These are phyloP conservation scores for Kodamaea nitidulidarum DNA, from an alignment of 805 yeast genomes.

Conservation along the genomic window DNA sequence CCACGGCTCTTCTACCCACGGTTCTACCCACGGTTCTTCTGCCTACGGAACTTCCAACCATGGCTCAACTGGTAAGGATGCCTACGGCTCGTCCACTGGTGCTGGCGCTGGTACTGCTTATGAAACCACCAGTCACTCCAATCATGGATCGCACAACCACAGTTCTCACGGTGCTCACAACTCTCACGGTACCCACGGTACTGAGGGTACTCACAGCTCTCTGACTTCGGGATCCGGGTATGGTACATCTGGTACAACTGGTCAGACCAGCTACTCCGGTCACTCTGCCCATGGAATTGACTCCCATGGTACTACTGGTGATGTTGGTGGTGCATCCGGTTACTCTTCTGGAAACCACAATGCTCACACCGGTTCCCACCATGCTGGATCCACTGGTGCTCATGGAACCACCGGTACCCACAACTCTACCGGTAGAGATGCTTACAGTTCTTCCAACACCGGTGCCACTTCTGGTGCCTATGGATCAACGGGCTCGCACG, in stretches of 20 bases:
- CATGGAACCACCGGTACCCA: conserved; percentile 1
- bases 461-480: neutral
- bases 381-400: conserved; percentile 6
- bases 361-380: conserved; percentile 11
- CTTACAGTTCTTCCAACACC: conserved; percentile 8
- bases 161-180: no score
- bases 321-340: conserved; percentile 8
- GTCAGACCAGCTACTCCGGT: conserved; percentile 7
- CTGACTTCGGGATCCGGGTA: neutral
- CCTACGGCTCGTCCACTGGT: neutral
- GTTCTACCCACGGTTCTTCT: conserved; percentile 6
- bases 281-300: conserved; percentile 3
- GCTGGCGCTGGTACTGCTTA: neutral
- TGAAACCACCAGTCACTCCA: neutral
- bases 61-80: conserved; percentile 3
- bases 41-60: conserved; percentile 10
- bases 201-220: no score
- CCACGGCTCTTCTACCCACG: conserved; percentile 1
- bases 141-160: no score
- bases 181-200: no score
- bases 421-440: conserved; percentile 2
- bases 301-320: conserved; percentile 11
- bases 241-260: conserved; percentile 5
- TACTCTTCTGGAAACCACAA: neutral
- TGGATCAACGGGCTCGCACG: conserved; percentile 8